Base-by-base conservation (phyloP, 2,329 filamentous ascomycete species). In the Podosphaera xanthii region DNA sequence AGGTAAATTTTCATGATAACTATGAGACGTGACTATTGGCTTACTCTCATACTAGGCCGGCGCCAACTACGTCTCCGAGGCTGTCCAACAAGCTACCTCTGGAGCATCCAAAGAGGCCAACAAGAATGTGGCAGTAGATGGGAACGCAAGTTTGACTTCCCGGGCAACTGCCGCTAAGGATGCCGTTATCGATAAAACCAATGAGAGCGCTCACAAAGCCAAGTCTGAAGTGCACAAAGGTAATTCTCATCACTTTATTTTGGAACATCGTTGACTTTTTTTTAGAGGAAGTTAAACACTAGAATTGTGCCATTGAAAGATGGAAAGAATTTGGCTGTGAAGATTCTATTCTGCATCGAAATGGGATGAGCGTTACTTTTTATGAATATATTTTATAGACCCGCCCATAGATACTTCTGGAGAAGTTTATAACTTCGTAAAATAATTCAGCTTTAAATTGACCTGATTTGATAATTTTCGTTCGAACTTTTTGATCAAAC, bases 21-120 rank as follows among this genome's bases (percentile, higher is more conserved):
- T 46, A 10, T 46, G 10, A 12, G 42, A n/a, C 10, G 2, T 46
- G 22, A 2, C 2, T 3, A 12, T 46, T 46, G 42, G 10, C 42
- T 46, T 10, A 4, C 22, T 46, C 42, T 46, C 10, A 46, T 4
- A 46, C 14, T 44, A 71, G 71, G 75, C 77, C 72, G 72, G 72
- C 65, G 75, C 71, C 71, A 79, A 78, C 74, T 77, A 78, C 73
- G 75, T 79, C 68, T 69, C 73, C 61, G 77, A 80, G 74, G 71
- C 72, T 64, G 64, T 78, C 67, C 73, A 77, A 69, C 75, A 76
- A 64, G 65, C 69, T 59, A 68, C 71, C 60, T 69, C 75, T 58
- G 69, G 72, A 64, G 73, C 77, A 62, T 74, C 71, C 69, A 79
- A 80, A 75, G 76, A 79, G 72, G 73, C 71, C 73, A 79, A 80